Base-by-base conservation (phyloP, 1,284 basidiomycete genomes). In the Kwoniella shivajii region DNA sequence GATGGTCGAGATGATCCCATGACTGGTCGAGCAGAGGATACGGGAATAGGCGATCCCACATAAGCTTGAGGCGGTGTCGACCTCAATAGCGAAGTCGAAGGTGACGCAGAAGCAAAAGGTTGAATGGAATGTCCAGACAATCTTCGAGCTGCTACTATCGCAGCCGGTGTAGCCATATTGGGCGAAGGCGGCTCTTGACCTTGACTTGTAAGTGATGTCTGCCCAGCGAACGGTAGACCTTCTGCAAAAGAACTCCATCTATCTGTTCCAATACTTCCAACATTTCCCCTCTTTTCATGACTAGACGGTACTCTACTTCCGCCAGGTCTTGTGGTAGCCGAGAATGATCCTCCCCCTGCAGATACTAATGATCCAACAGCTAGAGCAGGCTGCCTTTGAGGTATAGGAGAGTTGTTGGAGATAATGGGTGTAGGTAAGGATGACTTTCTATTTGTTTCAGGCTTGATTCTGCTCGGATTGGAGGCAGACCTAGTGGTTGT, bases 61-160 rank as follows among this genome's bases (percentile, higher is more conserved):
- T 43, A 44, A 6, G 44, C 53, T 29, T 56, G 50, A n/a, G 67
- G 65, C 7, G 62, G 60, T 7, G 63, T 65, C 3, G 59, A 59
- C 4, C 73, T 68, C 22, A 75, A 56, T 1, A 71, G 45, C 2
- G 73, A 76, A 0, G 73, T 67, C 3, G 74, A 74, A 4, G 72
- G 72, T 5, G 74, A 75, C 1, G 68, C 59, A 1, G 72, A 71
- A 11, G 67, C 64, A 60, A 74, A 73, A 18, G 73, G 73, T 46
- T 71, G 71, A 7, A 74, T 68, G 1, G 73, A 76, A 50, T 76
- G 74, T 10, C 73, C 73, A 0, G 72, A 74, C 6, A 75, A 60
- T 1, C 74, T 61, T 9, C 74, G 60, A 11, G 72, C 71, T n/a
- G 71, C 63, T 3, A 73, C 60, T 1, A 63, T 57, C 9, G 67